phyloP scores from a whole-genome alignment of 805 yeast genomes.

The Metschnikowia gelsemii region DNA sequence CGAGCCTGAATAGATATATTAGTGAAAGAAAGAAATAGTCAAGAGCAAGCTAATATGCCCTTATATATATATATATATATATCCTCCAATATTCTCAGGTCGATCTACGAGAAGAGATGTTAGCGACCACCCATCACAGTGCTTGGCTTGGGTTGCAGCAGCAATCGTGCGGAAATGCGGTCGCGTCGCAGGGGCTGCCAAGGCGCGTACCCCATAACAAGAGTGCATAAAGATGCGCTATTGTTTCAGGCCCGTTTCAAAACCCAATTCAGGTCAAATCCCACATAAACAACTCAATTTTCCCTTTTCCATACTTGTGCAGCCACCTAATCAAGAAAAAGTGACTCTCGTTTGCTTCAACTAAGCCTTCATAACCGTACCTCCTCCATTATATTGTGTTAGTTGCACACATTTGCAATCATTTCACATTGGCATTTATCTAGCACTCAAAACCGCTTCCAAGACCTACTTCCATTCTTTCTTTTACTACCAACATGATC shows the following conservation, averaged over 20 bases:
- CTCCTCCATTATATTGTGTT: not conserved
- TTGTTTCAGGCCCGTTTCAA: conserved; percentile 8
- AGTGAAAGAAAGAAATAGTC: too few relatives aligned
- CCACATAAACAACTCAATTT: not conserved
- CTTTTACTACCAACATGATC: conserved; percentile 5
- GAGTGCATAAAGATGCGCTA: conserved; percentile 11
- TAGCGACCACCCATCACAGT: too few relatives aligned
- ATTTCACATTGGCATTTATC: not conserved
- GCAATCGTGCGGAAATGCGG: conserved; percentile 3
- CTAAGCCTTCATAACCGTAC: not conserved
- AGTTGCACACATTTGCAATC: not conserved
- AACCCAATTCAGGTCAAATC: conserved; percentile 1
- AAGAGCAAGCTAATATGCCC: too few relatives aligned
- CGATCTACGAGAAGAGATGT: too few relatives aligned
- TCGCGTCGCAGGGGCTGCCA: conserved; percentile 9
- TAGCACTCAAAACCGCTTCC: not conserved
- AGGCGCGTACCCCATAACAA: conserved; percentile 11
- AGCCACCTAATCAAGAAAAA: not conserved
- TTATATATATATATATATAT: too few relatives aligned
- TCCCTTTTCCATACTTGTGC: not conserved
- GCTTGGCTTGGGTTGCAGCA: too few relatives aligned
- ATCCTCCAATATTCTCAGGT: too few relatives aligned
- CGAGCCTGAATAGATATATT: too few relatives aligned
- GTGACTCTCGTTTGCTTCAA: not conserved
- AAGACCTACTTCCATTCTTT: too few relatives aligned